These are phyloP conservation scores for Salix koriyanagi DNA, from an alignment of 345 rosid species.

Conservation along the genomic window DNA sequence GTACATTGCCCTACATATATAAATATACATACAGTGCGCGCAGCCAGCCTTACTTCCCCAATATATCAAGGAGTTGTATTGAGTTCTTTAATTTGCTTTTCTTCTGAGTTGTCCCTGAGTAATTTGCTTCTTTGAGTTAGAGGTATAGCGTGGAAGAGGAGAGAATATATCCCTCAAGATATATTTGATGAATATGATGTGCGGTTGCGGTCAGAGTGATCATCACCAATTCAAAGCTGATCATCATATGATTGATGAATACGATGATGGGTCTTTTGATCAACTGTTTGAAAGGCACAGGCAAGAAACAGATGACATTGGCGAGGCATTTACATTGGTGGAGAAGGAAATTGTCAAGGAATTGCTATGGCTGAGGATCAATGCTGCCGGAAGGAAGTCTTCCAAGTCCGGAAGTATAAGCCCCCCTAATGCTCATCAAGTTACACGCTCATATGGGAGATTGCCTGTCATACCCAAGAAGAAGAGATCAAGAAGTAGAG, in stretches of 20 bases:
- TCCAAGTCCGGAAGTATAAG: background rate
- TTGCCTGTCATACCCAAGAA: background rate
- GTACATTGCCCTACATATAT: background rate
- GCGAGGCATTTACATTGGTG: background rate
- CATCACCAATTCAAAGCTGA: background rate
- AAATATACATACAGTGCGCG: background rate
- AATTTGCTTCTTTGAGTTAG: background rate
- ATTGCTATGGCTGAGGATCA: background rate
- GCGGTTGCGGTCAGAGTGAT: background rate
- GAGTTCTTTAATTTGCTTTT: background rate
- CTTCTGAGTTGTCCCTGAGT: background rate
- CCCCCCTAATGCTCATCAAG: background rate
- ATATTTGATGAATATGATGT: too few relatives aligned
- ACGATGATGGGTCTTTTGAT: background rate
- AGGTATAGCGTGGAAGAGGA: background rate
- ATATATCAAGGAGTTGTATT: background rate
- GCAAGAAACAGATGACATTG: background rate
- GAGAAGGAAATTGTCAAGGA: background rate
- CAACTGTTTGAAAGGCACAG: background rate
- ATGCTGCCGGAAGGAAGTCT: background rate
- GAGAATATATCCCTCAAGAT: background rate
- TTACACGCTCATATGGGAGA: background rate
- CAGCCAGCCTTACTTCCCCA: background rate
- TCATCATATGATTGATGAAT: background rate
- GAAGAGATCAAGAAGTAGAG: background rate